Base-by-base conservation (phyloP, 345 rosid species). In the Populus euphratica region DNA sequence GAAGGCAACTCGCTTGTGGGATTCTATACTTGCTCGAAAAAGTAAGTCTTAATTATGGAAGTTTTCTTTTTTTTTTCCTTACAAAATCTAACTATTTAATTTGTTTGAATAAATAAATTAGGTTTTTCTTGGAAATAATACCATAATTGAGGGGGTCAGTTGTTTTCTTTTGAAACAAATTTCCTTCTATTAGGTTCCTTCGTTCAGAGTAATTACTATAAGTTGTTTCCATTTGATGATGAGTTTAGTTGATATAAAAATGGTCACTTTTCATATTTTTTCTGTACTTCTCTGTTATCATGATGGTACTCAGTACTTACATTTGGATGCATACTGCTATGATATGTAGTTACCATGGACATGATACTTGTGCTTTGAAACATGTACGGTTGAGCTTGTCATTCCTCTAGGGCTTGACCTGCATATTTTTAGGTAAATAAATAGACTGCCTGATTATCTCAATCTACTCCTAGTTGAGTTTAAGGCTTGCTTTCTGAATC, bases 1-100 rank as follows among this genome's bases (percentile, higher is more conserved):
- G 47, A 96, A 96, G 86, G 93, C 97, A 61, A 90, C 93, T 78
- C 90, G 90, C 70, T 83, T 92, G 79, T 96, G 99, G 99, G 99
- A 96, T 63, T 96, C 99, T 70, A 89, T 96, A 74, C 81, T 96
- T 83, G 84, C 98, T 77, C 97, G 97, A 70, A 92, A 92, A 92
- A 90, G 99, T 94, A 85, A 78, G 90, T 81, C 16, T 21, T 73
- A 78, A 5, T 27, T 49, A 36, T 73, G 20, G 11, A 39, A 47
- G 31, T 77, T 52, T 31, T 47, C 6, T 44, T 50, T 77, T 52
- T 31, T 47, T 11, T 44, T 50, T 50, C 1, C 33, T 33, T 47
- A 14, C 21, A 20, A 41, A 27, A 23, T 35, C 72, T 16, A 33
- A 47, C 65, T 20, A 64, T 18, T 13, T 68, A 27, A 20, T 20